Evolutionary conservation across 2,329 filamentous ascomycete species (phyloP), one percentile per base, ranked within the genome.

Genomic region (Berkeleyomyces basicola): DNA sequence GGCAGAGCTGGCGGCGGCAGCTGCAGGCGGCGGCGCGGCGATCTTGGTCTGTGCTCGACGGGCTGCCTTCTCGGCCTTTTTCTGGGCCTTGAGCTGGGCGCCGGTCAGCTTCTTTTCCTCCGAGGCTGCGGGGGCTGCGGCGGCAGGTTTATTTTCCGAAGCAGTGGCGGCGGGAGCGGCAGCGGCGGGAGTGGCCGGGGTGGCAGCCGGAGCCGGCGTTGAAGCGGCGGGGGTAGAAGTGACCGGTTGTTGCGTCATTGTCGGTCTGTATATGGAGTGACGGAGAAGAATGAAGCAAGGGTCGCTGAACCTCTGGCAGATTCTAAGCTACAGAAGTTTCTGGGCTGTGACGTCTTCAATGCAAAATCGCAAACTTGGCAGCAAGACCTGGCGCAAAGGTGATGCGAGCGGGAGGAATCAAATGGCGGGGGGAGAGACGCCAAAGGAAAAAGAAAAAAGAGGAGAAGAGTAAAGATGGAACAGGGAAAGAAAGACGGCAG

Each of bases 21-120:
- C 74, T 23, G 72, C 71, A 63, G 73, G 74, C 1, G 76, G 74
- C 39, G 71, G 71, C 66, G 80, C 80, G 3, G 78, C 76, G 39
- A 77, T 76, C 71, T 86, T 89, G 69, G 79, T 82, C 70, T 84
- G 84, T 58, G 87, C 89, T 75, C 92, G 82, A 65, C 89, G 81
- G 57, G 90, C 90, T 61, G 88, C 87, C 76, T 96, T 97, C 72
- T 96, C 92, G 40, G 89, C 91, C 72, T 96, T 92, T 66, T 87
- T 86, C 71, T 83, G 85, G 69, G 91, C 92, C 75, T 97, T 97
- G 70, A 95, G 71, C 73, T 95, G 87, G 23, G 89, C 90, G 43
- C 81, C 80, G 1, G 87, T 83, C 40, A 88, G 76, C 71, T 88
- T 87, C 68, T 77, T 77, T 63, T 76, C 75, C 62, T 69, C 71